Percentiles rank a stretch among this genome's conserved stretches.
Conservation (phyloP, 2,329 filamentous ascomycete species). For the Curvularia hawaiiensis region DNA sequence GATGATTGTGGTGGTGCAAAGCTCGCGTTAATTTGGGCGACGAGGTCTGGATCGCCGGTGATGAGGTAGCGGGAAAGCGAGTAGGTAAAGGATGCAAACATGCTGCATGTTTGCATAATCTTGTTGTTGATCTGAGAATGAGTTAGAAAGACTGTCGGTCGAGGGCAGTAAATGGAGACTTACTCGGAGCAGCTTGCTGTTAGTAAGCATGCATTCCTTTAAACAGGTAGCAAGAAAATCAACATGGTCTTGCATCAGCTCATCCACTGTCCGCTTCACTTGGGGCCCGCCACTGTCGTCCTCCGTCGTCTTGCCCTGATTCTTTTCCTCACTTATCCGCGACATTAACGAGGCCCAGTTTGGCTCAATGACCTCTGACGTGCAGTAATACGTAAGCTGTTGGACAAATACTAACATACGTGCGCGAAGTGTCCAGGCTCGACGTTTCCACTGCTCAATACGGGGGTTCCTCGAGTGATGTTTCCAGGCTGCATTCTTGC, state of each 20-base stretch:
- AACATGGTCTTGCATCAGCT: conserved; percentile 98
- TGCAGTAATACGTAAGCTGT: conserved; percentile 95
- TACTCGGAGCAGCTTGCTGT: conserved; percentile 91
- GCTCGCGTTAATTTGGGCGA: conserved; percentile 62
- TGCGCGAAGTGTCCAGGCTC: conserved; percentile 88
- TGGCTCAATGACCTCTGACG: conserved; percentile 94
- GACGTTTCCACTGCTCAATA: conserved; percentile 90
- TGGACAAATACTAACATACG: conserved; percentile 98
- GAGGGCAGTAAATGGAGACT: conserved; percentile 25
- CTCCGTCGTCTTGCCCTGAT: conserved; percentile 48
- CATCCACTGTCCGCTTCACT: conserved; percentile 84
- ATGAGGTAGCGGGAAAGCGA: conserved; percentile 85
- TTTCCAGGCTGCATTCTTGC: conserved; percentile 78
- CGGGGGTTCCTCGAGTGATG: conserved; percentile 74
- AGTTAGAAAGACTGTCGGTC: conserved; percentile 6
- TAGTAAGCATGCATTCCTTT: conserved; percentile 99
- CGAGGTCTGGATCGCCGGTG: conserved; percentile 80
- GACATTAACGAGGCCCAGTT: conserved; percentile 96
- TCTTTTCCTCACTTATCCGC: conserved; percentile 67
- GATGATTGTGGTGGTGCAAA: conserved; percentile 39
- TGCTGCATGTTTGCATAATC: conserved; percentile 91
- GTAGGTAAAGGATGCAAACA: conserved; percentile 89
- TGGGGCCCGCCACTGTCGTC: conserved; percentile 46
- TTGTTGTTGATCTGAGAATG: conserved; percentile 85
- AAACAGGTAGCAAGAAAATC: conserved; percentile 97